phyloP scores from a whole-genome alignment of 306 rosid species.

The barrel medic (Medicago truncatula) region DNA sequence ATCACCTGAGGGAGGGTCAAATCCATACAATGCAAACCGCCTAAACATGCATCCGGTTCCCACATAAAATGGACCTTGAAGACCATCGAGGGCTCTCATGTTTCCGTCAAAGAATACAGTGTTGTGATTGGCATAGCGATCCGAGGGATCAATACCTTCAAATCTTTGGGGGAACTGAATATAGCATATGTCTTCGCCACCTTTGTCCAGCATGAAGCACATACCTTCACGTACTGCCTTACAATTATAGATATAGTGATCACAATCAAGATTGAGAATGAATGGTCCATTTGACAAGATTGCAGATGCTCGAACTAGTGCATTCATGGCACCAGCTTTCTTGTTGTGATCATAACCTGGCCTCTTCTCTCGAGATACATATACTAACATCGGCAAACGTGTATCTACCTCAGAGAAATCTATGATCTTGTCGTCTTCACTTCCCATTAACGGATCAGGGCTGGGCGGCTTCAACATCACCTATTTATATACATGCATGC shows the following conservation, averaged over 20 bases:
- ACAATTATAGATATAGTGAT: constrained; percentile 59
- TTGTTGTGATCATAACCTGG: constrained; percentile 66
- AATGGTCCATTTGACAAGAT: constrained; percentile 60
- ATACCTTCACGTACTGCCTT: constrained; percentile 61
- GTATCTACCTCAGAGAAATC: constrained; percentile 53
- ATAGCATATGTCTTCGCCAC: constrained; percentile 60
- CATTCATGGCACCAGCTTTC: constrained; percentile 71
- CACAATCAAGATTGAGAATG: constrained; percentile 66
- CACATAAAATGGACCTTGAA: constrained; percentile 84
- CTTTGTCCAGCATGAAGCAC: constrained; percentile 68
- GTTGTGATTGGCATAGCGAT: constrained; percentile 64
- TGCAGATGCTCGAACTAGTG: constrained; percentile 60
- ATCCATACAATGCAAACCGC: constrained; percentile 81
- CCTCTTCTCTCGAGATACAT: constrained; percentile 59
- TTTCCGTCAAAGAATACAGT: constrained; percentile 66
- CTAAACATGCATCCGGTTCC: constrained; percentile 95
- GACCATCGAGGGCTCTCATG: constrained; percentile 66
- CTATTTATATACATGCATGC: constrained; percentile 27
- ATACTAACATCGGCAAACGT: constrained; percentile 57
- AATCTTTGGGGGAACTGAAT: constrained; percentile 68
- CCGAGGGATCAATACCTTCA: constrained; percentile 67
- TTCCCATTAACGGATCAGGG: constrained; percentile 52
- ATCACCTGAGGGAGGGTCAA: constrained; percentile 65
- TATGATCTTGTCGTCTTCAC: constrained; percentile 47
- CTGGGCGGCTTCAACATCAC: constrained; percentile 61